Evolutionary conservation across 257 asterid species (phyloP).

Genomic region (Paulownia fortunei): DNA sequence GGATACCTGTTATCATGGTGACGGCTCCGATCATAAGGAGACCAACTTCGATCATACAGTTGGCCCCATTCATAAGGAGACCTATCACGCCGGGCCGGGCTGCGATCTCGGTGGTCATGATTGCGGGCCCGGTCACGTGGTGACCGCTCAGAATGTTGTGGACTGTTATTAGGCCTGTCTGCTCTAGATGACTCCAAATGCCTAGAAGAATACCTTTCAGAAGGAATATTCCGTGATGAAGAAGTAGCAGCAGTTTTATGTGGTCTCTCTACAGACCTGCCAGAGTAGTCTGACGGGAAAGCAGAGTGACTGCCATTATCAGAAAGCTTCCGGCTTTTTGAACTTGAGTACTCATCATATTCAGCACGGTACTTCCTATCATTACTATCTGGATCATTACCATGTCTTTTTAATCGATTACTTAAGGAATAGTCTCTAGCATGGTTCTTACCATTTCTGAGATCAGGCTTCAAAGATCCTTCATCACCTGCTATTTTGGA

Average conservation of each 20-base stretch:
- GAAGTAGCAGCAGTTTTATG: constrained; percentile 52
- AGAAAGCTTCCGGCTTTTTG: constrained; percentile 79
- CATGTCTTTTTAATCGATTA: constrained; percentile 73
- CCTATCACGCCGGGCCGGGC: constrained; percentile 59
- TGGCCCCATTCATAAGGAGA: constrained; percentile 57
- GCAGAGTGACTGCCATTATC: constrained; percentile 65
- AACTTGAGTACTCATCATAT: constrained; percentile 64
- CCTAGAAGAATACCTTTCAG: constrained; percentile 83
- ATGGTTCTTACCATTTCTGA: constrained; percentile 68
- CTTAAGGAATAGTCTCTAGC: constrained; percentile 61
- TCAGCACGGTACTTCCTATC: constrained; percentile 70
- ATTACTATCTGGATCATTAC: constrained; percentile 61
- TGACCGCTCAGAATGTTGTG: constrained; percentile 78
- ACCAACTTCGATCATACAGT: constrained; percentile 67
- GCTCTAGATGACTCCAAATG: constrained; percentile 69
- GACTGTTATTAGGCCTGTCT: constrained; percentile 71
- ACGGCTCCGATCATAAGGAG: constrained; percentile 75
- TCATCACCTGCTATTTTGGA: constrained; percentile 77
- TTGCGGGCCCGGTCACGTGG: constrained; percentile 67
- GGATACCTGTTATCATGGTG: constrained; percentile 67
- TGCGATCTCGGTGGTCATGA: constrained; percentile 60
- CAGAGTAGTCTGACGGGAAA: constrained; percentile 65
- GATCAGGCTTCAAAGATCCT: constrained; percentile 61
- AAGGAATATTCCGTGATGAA: constrained; percentile 55
- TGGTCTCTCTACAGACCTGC: constrained; percentile 55